Evolutionary conservation across 495 filamentous ascomycete genomes (phyloP).

Genomic region (Staphylotrichum longicolle): DNA sequence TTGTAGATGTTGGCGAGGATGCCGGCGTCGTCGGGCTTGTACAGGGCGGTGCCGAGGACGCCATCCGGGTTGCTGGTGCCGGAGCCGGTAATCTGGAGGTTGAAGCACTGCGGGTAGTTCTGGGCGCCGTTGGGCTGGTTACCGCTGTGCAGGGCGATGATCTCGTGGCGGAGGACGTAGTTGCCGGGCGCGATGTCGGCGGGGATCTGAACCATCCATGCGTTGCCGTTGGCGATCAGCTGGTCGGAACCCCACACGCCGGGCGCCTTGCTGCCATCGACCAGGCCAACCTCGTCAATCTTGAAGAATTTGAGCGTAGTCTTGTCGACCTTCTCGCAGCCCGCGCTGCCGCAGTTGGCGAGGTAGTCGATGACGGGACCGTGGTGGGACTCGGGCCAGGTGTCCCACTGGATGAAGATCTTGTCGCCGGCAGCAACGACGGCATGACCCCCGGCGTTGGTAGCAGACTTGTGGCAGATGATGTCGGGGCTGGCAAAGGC

Average conservation of each 20-base stretch:
- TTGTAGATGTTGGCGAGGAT: slow-evolving; percentile 65
- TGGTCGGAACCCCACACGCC: slow-evolving; percentile 50
- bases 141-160: slow-evolving; percentile 74
- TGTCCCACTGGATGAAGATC: slow-evolving; percentile 49
- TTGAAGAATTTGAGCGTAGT: slow-evolving; percentile 65
- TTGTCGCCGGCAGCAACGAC: slow-evolving; percentile 45
- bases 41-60: slow-evolving; percentile 58
- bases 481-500: slow-evolving; percentile 44
- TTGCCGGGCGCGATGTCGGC: slow-evolving; percentile 60
- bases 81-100: slow-evolving; percentile 65
- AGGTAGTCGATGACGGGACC: slow-evolving; percentile 55
- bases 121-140: slow-evolving; percentile 63
- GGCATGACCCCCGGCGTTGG: slow-evolving; percentile 42
- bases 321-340: slow-evolving; percentile 62
- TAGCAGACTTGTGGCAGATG: slow-evolving; percentile 50
- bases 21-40: slow-evolving; percentile 59
- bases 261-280: slow-evolving; percentile 46
- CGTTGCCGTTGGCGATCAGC: slow-evolving; percentile 67
- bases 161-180: slow-evolving; percentile 79
- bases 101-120: slow-evolving; percentile 78
- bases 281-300: slow-evolving; percentile 48
- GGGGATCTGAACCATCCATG: slow-evolving; percentile 68
- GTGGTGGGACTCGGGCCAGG: slow-evolving; percentile 51
- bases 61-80: slow-evolving; percentile 60
- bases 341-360: slow-evolving; percentile 43